A percentile compares a stretch with the other conserved stretches of the same genome.
phyloP scores from a whole-genome alignment of 1,284 basidiomycete genomes.

The Abortiporus biennis region DNA sequence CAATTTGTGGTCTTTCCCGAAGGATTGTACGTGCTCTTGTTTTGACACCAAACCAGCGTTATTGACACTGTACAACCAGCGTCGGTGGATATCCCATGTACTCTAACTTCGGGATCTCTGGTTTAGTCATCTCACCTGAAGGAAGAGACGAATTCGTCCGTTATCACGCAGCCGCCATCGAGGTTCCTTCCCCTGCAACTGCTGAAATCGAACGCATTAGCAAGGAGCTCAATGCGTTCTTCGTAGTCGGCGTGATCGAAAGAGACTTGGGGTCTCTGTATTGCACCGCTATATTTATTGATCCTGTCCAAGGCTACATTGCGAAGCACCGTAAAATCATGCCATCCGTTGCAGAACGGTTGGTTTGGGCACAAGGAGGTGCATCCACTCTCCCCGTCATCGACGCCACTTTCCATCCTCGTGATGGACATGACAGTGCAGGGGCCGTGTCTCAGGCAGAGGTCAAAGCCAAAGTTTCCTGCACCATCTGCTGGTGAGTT shows the following conservation, averaged over 20 bases:
- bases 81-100: slow-evolving; percentile 65
- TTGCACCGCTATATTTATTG: slow-evolving; percentile 64
- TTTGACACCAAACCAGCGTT: slow-evolving; percentile 4
- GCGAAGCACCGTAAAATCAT: slow-evolving; percentile 67
- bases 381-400: slow-evolving; percentile 27
- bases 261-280: slow-evolving; percentile 61
- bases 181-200: slow-evolving; percentile 47
- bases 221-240: slow-evolving; percentile 43
- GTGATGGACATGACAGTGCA: slow-evolving; percentile 12
- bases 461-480: slow-evolving; percentile 48
- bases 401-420: slow-evolving; percentile 21
- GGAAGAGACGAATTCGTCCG: slow-evolving; percentile 59
- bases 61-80: no score
- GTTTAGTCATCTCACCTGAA: slow-evolving; percentile 44
- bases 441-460: no score
- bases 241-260: slow-evolving; percentile 69
- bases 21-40: slow-evolving; percentile 47
- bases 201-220: slow-evolving; percentile 46
- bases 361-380: slow-evolving; percentile 64
- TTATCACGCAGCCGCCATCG: slow-evolving; percentile 52
- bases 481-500: slow-evolving; percentile 64
- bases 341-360: slow-evolving; percentile 63
- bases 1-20: slow-evolving; percentile 70
- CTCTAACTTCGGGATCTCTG: slow-evolving; percentile 52
- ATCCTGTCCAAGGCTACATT: slow-evolving; percentile 49